Percentiles rank a stretch among this genome's conserved stretches.
phyloP scores from a whole-genome alignment of 768 basidiomycete species.

The Suillus plorans region DNA sequence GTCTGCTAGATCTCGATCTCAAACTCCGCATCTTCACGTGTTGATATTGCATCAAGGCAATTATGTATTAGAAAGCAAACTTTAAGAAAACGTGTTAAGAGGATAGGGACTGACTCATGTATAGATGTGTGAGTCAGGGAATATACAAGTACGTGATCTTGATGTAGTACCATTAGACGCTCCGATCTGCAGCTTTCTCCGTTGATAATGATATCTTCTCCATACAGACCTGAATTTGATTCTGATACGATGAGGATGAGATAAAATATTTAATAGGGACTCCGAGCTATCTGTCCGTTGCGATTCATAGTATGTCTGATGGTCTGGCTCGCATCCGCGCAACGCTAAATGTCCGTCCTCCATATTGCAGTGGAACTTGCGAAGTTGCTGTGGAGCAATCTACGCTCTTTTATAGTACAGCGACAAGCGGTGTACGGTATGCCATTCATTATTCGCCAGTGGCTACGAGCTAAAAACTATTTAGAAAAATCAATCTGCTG shows the following conservation, averaged over 20 bases:
- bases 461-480: background rate
- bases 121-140: background rate
- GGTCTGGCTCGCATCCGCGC: conserved; percentile 5
- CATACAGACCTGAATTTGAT: background rate
- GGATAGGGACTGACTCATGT: conserved; percentile 1
- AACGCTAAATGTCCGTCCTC: background rate
- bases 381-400: background rate
- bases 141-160: background rate
- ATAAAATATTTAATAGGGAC: background rate
- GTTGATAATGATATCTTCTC: background rate
- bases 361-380: conserved; percentile 4
- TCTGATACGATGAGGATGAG: background rate
- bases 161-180: background rate
- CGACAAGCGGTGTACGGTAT: background rate
- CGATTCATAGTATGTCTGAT: conserved; percentile 9
- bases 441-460: background rate
- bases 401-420: background rate
- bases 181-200: background rate
- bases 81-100: background rate
- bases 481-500: background rate
- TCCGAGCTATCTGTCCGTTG: background rate
- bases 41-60: background rate
- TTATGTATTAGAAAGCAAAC: background rate
- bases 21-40: background rate
- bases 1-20: background rate